Conservation (phyloP, 768 basidiomycete genomes). For the Mycena venus region DNA sequence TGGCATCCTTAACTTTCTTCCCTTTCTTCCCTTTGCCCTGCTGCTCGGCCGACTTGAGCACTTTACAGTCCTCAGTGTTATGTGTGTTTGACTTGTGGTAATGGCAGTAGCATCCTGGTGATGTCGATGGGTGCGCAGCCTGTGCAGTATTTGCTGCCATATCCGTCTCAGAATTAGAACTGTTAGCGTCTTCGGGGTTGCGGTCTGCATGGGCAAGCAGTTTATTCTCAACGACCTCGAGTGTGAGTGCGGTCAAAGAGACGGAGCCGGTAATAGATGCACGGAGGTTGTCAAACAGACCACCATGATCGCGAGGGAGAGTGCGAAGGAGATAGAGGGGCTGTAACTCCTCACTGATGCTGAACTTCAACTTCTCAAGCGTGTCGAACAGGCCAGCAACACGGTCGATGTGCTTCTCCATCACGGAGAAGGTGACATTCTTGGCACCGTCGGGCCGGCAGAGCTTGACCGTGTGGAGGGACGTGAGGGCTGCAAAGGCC, state of each 20-base stretch:
- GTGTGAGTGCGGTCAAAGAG: not conserved
- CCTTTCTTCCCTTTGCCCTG: not conserved
- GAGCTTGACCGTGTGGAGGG: not conserved
- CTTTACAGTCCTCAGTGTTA: too few species aligned
- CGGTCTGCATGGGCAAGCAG: not conserved
- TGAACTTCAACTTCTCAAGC: not conserved
- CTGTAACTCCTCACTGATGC: not conserved
- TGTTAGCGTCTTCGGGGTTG: not conserved
- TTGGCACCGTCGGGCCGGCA: not conserved
- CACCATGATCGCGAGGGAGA: too few species aligned
- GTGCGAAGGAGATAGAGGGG: not conserved
- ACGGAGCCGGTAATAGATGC: not conserved
- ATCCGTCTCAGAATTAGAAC: not conserved
- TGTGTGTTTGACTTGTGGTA: not conserved
- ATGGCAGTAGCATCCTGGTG: not conserved
- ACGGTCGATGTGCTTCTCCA: not conserved
- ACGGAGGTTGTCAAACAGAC: too few species aligned
- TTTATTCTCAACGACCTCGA: not conserved
- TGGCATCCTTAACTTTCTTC: not conserved
- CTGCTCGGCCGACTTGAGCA: not conserved
- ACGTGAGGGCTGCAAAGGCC: not conserved
- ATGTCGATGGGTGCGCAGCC: not conserved
- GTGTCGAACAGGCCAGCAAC: not conserved
- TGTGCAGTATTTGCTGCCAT: not conserved
- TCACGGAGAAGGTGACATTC: not conserved